Conservation (phyloP, 371 early-diverging fungal species). For the Syncephalis fuscata region DNA sequence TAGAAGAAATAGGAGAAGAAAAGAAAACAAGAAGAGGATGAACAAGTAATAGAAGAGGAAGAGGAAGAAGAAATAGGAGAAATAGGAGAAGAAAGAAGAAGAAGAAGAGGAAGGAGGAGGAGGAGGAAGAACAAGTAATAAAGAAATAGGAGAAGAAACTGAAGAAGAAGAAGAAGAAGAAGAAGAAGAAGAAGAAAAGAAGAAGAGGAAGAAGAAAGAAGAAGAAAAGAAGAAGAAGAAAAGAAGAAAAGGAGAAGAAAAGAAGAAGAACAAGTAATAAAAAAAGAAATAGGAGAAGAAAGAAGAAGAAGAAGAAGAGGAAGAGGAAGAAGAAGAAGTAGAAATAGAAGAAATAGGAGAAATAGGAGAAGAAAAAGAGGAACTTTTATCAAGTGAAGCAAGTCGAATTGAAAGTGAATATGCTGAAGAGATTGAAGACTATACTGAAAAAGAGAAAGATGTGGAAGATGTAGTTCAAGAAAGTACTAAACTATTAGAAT, state of each 20-base stretch:
- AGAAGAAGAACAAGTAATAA: not conserved
- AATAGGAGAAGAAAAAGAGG: not conserved
- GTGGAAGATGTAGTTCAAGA: not conserved
- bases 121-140: too few species aligned
- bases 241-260: conserved; percentile 5
- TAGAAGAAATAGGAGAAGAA: too few species aligned
- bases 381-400: not conserved
- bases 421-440: not conserved
- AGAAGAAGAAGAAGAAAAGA: not conserved
- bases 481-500: not conserved
- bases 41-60: too few species aligned
- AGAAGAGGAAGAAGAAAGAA: not conserved
- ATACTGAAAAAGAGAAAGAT: not conserved
- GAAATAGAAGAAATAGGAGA: not conserved
- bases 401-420: not conserved
- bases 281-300: not conserved
- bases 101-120: too few species aligned
- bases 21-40: too few species aligned
- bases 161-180: not conserved
- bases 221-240: not conserved
- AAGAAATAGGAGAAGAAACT: not conserved
- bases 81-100: too few species aligned
- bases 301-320: not conserved
- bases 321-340: not conserved
- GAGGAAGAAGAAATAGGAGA: too few species aligned